Percentiles rank a stretch among this genome's conserved stretches.
These are phyloP conservation scores for Fusarium tuaranense DNA, from an alignment of 2,329 filamentous ascomycete species.

Conservation along the genomic window DNA sequence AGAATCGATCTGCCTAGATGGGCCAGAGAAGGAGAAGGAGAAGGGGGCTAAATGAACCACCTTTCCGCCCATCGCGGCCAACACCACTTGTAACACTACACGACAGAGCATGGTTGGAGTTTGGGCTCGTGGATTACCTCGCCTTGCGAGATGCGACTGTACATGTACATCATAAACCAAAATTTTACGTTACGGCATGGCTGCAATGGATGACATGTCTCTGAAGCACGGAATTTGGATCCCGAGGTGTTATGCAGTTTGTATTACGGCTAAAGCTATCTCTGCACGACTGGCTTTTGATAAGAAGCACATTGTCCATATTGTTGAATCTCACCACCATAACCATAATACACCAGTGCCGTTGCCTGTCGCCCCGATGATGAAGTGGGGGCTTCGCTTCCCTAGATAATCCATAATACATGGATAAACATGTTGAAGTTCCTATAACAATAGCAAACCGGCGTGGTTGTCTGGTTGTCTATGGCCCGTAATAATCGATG, in stretches of 20 bases:
- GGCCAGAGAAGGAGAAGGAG: constrained; percentile 12
- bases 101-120: constrained; percentile 47
- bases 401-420: background rate
- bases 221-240: constrained; percentile 7
- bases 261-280: background rate
- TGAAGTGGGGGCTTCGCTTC: background rate
- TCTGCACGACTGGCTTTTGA: background rate
- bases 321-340: background rate
- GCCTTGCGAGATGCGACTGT: constrained; percentile 36
- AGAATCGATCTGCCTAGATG: constrained; percentile 11
- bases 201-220: constrained; percentile 7
- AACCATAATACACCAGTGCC: background rate
- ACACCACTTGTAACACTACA: constrained; percentile 46
- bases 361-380: background rate
- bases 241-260: background rate
- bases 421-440: background rate
- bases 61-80: constrained; percentile 3
- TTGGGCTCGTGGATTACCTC: constrained; percentile 37
- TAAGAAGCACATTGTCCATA: background rate
- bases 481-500: background rate
- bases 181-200: constrained; percentile 22
- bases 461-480: background rate
- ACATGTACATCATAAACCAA: constrained; percentile 43
- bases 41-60: background rate
- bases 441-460: background rate